Conservation (phyloP, 495 filamentous ascomycete species). For the Xylaria castorea region DNA sequence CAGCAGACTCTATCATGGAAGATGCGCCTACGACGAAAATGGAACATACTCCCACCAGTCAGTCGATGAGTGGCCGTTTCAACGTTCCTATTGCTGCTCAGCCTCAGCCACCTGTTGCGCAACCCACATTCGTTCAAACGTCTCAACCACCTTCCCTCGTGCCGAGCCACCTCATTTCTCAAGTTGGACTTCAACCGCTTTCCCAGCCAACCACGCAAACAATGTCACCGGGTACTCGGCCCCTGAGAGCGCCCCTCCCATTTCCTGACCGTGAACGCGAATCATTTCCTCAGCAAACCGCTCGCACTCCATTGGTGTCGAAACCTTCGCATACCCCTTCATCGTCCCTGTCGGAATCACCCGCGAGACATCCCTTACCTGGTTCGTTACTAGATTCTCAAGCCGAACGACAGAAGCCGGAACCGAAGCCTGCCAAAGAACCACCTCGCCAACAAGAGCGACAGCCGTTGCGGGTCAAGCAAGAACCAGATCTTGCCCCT, state of each 20-base stretch:
- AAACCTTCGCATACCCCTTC: conserved; percentile 35
- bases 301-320: conserved; percentile 35
- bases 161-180: conserved; percentile 35
- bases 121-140: conserved; percentile 34
- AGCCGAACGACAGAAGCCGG: conserved; percentile 38
- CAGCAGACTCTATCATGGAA: conserved; percentile 65
- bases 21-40: conserved; percentile 55
- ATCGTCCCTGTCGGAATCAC: conserved; percentile 34
- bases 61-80: conserved; percentile 46
- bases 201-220: conserved; percentile 41
- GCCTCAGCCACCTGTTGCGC: conserved; percentile 37
- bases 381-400: conserved; percentile 38
- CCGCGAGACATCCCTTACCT: conserved; percentile 39
- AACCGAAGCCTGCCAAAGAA: conserved; percentile 36
- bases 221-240: conserved; percentile 48
- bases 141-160: conserved; percentile 32
- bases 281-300: conserved; percentile 33
- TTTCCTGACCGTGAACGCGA: conserved; percentile 40
- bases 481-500: conserved; percentile 49
- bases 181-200: conserved; percentile 37
- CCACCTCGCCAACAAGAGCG: conserved; percentile 38
- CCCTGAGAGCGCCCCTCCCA: conserved; percentile 46
- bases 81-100: conserved; percentile 50
- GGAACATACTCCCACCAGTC: conserved; percentile 41
- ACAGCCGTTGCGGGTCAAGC: conserved; percentile 49